Base-by-base conservation (phyloP, 371 early-diverging fungal genomes). In the Rhizopus arrhizus region DNA sequence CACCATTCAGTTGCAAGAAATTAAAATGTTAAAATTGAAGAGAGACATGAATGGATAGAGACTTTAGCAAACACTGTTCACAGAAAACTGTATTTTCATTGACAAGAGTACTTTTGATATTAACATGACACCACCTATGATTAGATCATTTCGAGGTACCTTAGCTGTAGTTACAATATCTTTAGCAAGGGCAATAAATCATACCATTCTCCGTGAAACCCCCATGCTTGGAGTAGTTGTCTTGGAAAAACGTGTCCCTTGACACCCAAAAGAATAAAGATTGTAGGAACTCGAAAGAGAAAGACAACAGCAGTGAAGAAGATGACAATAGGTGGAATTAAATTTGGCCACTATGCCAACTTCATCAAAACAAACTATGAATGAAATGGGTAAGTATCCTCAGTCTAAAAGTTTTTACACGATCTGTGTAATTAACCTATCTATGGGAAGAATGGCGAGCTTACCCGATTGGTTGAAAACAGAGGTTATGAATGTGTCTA, bases 311-410 rank as follows among this genome's bases (percentile, higher is more conserved):
- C 42, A 33, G 38, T 48, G 32, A 57, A n/a, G 16, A 55, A 55
- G 40, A 55, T 22, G 22, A 22, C 55, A 43, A 41, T 28, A 43
- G 55, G 32, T 11, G 65, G 65, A 36, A 61, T 59, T 22, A 55
- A 59, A 13, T 59, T 58, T 35, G 56, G 64, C n/a, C 64, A 66
- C 59, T 70, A 60, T 64, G 13, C 49, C 13, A 59, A 59, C 57
- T 59, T 59, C 12, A 43, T 52, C 9, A 52, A n/a, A 28, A 43
- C 22, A 43, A 22, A 50, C 58, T 43, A 43, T 59, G 46, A 15
- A 60, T 53, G 53, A 53, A 3, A 28, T 60, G 53, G 60, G 53
- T 29, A 52, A 53, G 35, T 59, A 53, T 52, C 10, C 12, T 13
- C 38, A 60, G 28, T 45, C 34, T 43, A 53, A 35, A 46, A 47